A percentile compares a stretch with the other conserved stretches of the same genome.
Evolutionary conservation across 371 early-diverging fungal species (phyloP).

Genomic region (Mortierella sp.): DNA sequence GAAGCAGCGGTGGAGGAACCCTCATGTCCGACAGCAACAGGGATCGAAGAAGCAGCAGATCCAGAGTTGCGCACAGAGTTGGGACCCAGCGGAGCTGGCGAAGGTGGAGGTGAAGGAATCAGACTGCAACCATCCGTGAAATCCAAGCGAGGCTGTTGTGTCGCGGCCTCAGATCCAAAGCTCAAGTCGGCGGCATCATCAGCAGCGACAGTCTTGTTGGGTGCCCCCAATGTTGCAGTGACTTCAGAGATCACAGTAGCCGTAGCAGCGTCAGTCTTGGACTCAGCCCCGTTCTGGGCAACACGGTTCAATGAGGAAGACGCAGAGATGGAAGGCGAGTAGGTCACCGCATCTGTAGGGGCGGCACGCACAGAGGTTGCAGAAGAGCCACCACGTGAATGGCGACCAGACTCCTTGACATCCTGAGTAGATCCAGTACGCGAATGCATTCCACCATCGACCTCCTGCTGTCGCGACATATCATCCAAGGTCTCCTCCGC

Average conservation of each 20-base stretch:
- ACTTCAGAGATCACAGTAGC: neutral
- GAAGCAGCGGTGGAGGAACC: neutral
- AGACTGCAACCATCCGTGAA: conserved; percentile 47
- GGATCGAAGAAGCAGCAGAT: neutral
- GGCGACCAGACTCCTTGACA: neutral
- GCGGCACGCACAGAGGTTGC: neutral
- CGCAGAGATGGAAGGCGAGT: conserved; percentile 29
- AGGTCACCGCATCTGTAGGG: neutral
- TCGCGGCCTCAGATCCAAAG: conserved; percentile 20
- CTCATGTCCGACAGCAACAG: neutral
- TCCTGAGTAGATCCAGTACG: conserved; percentile 23
- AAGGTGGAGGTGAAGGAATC: conserved; percentile 54
- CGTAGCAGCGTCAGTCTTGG: neutral
- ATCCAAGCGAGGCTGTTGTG: conserved; percentile 19
- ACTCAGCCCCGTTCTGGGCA: neutral
- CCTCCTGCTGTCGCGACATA: neutral
- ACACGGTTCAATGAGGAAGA: conserved; percentile 31
- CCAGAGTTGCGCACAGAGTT: conserved; percentile 7
- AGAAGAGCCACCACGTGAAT: neutral
- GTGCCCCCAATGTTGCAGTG: neutral
- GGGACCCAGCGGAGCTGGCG: conserved; percentile 21
- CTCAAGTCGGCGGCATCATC: conserved; percentile 10
- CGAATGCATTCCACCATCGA: conserved; percentile 10
- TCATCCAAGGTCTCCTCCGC: neutral
- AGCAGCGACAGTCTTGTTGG: no score